phyloP scores from a whole-genome alignment of 2,329 filamentous ascomycete species.

The Phaeosphaeriaceae sp. region DNA sequence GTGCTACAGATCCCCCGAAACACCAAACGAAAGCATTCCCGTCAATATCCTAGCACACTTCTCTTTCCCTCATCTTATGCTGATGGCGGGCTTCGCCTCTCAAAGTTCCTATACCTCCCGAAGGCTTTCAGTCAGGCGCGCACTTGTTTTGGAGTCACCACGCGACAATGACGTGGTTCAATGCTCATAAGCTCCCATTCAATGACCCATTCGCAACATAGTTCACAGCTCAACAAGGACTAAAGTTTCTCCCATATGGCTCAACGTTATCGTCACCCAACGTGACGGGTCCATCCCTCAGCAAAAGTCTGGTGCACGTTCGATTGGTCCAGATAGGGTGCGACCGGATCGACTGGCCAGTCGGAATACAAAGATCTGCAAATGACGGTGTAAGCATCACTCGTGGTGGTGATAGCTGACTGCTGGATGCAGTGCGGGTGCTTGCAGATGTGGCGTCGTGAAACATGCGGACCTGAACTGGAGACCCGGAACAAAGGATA shows the following conservation, averaged over 20 bases:
- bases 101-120: neutral
- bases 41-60: neutral
- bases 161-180: neutral
- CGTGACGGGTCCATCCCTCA: neutral
- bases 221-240: neutral
- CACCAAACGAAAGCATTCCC: neutral
- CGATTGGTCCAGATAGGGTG: slow-evolving; percentile 8
- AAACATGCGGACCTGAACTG: slow-evolving; percentile 6
- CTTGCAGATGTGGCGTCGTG: slow-evolving; percentile 6
- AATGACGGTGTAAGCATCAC: slow-evolving; percentile 1
- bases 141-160: neutral
- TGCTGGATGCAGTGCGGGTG: neutral
- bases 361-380: slow-evolving; percentile 9
- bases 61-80: neutral
- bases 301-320: neutral
- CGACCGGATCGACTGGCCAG: slow-evolving; percentile 5
- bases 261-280: neutral
- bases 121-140: neutral
- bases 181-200: neutral
- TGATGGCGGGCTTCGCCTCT: neutral
- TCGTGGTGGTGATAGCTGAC: slow-evolving; percentile 8
- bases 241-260: neutral
- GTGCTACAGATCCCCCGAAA: neutral
- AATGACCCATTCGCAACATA: neutral
- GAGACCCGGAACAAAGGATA: slow-evolving; percentile 13